Evolutionary conservation across 352 stramenopile species (phyloP), one percentile per base, ranked within the genome.

Genomic region (Phytophthora citricola): DNA sequence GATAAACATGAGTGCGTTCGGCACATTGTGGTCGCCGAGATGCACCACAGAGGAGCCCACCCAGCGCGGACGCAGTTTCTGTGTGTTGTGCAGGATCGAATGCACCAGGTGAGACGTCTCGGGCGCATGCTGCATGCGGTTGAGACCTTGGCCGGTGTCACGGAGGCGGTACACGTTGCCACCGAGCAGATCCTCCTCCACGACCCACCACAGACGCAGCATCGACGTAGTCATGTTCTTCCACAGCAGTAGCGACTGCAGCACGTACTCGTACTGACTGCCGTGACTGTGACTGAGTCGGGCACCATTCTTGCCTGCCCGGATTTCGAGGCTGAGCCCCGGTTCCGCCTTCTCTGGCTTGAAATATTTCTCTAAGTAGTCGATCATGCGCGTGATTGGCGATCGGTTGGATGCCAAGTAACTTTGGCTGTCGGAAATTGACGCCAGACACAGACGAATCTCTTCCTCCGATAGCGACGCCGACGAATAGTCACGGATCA

Each of bases 1-100:
- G 68, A 98, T 98, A 54, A 98, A 98, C 66, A 96, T 94, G 41
- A 98, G 79, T 27, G 94, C 93, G 52, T 98, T 98, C n/a, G 94
- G 94, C 24, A 98, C 94, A 69, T 98, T 98, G 66, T 97, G 86
- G 68, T 98, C 94, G 27, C 94, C 94, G 4, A 98, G 75, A 75
- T 98, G 94, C 26, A 98, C 96, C 2, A 98, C 89, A 41, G 82
- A 97, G 2, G 78, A 93, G 17, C 92, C 92, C 20, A 98, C 73
- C 92, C 92, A 97, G 12, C 75, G 71, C 32, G 67, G 46, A 32
- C 69, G 73, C 53, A 73, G 27, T 41, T 80, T 75, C 51, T 88
- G 78, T 24, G 80, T 87, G 20, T 71, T 52, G 26, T 85, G 66
- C 24, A 90, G 51, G 24, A 90, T 84, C 31, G 55, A 43, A 46